Evolutionary conservation across 129 eudicot genomes (phyloP), one percentile per base, ranked within the genome.

Genomic region (Centaurea solstitialis): DNA sequence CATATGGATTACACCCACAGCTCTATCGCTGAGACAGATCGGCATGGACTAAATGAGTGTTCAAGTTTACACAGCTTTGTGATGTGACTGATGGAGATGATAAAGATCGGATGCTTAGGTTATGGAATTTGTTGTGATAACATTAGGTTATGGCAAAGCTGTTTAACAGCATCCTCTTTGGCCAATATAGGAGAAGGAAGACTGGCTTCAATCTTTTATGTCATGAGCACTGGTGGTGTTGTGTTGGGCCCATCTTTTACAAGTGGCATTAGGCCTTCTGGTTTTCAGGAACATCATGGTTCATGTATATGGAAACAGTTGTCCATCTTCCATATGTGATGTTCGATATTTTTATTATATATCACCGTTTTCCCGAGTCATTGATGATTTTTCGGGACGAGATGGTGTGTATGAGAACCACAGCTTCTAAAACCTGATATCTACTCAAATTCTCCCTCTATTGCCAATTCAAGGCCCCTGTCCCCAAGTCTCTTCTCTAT

Each of bases 31-130:
- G n/a, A n/a, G n/a, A n/a, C n/a, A n/a, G n/a, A n/a, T n/a, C n/a
- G n/a, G n/a, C n/a, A n/a, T n/a, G n/a, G n/a, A n/a, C n/a, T n/a
- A 7, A 17, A 35, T 41, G 65, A 38, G 72, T 61, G 53, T 45
- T 66, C 2, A 26, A 26, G 1, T 26, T 26, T 62, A 35, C 33
- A 69, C 41, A 17, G 62, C 30, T 62, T 61, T 73, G 65, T 62
- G 64, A 35, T 80, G 73, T 71, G 18, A 37, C 59, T 24, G 20
- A 7, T 26, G 78, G 78, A 61, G 79, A 64, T 64, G 78, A 45
- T 72, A 20, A 26, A 30, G 73, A 21, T 72, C 17, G 23, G 72
- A 24, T 57, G 73, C 11, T 80, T 80, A 62, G 78, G 66, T 38
- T 47, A 62, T 21, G n/a, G 26, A 70, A 18, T 53, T 21, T 79